A percentile compares a stretch with the other conserved stretches of the same genome.
Conservation (phyloP, 2,329 filamentous ascomycete species). For the Monosporascus sp. region DNA sequence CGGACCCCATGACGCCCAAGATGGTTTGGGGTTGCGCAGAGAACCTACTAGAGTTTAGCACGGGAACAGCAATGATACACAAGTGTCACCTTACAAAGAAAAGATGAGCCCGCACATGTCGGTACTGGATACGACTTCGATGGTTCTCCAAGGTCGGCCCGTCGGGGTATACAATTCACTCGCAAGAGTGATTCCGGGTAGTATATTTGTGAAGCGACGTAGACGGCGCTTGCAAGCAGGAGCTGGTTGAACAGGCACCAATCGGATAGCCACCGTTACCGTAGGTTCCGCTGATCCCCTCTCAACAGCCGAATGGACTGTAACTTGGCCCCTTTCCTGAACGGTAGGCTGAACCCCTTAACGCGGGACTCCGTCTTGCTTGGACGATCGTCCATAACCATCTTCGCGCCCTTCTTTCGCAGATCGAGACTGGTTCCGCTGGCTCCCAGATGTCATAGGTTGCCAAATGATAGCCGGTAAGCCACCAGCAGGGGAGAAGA, state of each 20-base stretch:
- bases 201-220: slow-evolving; percentile 61
- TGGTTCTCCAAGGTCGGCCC: slow-evolving; percentile 59
- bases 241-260: slow-evolving; percentile 59
- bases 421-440: neutral
- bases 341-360: slow-evolving; percentile 13
- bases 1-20: slow-evolving; percentile 60
- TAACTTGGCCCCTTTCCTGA: slow-evolving; percentile 36
- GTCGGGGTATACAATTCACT: slow-evolving; percentile 59
- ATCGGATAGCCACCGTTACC: slow-evolving; percentile 44
- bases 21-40: slow-evolving; percentile 62
- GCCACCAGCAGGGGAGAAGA: neutral
- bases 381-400: neutral
- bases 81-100: slow-evolving; percentile 42
- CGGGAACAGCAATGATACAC: neutral
- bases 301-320: slow-evolving; percentile 48
- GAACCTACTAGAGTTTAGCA: slow-evolving; percentile 24
- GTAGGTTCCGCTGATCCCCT: slow-evolving; percentile 43
- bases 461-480: neutral
- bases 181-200: slow-evolving; percentile 63
- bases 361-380: neutral
- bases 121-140: slow-evolving; percentile 63
- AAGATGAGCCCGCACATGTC: slow-evolving; percentile 60
- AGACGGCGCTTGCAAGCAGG: slow-evolving; percentile 57
- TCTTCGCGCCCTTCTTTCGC: neutral
- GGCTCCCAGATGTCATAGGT: too few species aligned